A percentile compares a stretch with the other conserved stretches of the same genome.
phyloP scores from a whole-genome alignment of 768 basidiomycete genomes.

The Trametes punicea region DNA sequence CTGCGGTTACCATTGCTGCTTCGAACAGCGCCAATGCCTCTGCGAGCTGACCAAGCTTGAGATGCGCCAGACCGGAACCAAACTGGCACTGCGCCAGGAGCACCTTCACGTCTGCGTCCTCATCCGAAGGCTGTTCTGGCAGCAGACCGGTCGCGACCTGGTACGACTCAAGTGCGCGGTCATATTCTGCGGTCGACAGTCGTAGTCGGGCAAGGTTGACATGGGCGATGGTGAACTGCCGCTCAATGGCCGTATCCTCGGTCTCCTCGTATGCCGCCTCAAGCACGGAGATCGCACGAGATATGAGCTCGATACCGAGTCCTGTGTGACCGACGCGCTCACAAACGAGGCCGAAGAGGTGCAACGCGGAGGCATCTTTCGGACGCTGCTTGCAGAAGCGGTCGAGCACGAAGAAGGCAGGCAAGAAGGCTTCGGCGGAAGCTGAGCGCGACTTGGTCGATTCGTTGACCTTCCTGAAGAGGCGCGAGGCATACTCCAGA shows the following conservation, averaged over 20 bases:
- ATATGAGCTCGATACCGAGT: slow-evolving; percentile 54
- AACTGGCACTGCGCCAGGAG: slow-evolving; percentile 65
- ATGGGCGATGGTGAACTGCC: slow-evolving; percentile 77
- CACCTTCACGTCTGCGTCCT: slow-evolving; percentile 32
- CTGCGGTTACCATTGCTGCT: slow-evolving; percentile 54
- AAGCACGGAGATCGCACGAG: slow-evolving; percentile 64
- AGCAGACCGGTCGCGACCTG: slow-evolving; percentile 72
- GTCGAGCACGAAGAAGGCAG: slow-evolving; percentile 77
- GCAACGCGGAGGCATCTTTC: slow-evolving; percentile 68
- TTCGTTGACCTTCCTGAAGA: slow-evolving; percentile 44
- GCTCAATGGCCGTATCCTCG: slow-evolving; percentile 77
- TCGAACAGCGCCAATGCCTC: slow-evolving; percentile 68
- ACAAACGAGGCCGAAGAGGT: slow-evolving; percentile 81
- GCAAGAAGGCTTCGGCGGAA: slow-evolving; percentile 52
- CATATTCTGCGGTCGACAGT: slow-evolving; percentile 56
- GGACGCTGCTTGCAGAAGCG: slow-evolving; percentile 71
- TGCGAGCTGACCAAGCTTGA: slow-evolving; percentile 59
- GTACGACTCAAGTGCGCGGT: slow-evolving; percentile 64
- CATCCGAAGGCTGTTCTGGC: slow-evolving; percentile 40
- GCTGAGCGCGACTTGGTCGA: slow-evolving; percentile 15
- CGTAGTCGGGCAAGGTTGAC: slow-evolving; percentile 75
- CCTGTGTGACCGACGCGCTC: slow-evolving; percentile 76
- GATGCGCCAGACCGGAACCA: slow-evolving; percentile 69
- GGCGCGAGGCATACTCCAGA: slow-evolving; percentile 64
- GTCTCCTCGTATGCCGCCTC: slow-evolving; percentile 86